Percentiles rank a stretch among this genome's conserved stretches.
phyloP scores from a whole-genome alignment of 257 asterid genomes.

The Solanum clarkiae region DNA sequence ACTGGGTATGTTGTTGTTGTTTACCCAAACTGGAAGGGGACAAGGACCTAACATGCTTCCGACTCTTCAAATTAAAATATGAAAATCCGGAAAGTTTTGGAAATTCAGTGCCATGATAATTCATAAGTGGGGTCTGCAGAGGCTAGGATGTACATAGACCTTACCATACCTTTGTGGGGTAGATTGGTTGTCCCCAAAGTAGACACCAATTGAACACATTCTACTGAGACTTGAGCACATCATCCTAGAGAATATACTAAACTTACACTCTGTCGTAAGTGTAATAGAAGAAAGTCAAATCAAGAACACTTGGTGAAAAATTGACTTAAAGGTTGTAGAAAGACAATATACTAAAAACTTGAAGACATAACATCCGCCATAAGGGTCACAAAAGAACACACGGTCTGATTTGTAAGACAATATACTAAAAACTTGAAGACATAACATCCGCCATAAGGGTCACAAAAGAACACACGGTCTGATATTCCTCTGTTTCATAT shows the following conservation, averaged over 20 bases:
- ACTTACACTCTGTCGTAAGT: not conserved
- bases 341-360: not conserved
- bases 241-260: not conserved
- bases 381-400: not conserved
- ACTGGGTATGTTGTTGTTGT: no score
- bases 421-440: not conserved
- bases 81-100: not conserved
- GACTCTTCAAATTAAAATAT: not conserved
- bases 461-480: not conserved
- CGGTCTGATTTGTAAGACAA: no score
- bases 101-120: not conserved
- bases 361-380: not conserved
- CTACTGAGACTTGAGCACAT: not conserved
- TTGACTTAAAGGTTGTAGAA: not conserved
- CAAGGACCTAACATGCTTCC: not conserved
- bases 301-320: not conserved
- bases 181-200: not conserved
- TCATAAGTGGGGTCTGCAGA: not conserved
- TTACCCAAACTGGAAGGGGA: not conserved
- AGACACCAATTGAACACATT: not conserved
- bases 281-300: not conserved
- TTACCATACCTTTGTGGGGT: not conserved
- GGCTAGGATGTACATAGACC: not conserved
- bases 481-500: not conserved
- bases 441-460: not conserved